Base-by-base conservation (phyloP, 768 basidiomycete species). In the Boletus patriciae region DNA sequence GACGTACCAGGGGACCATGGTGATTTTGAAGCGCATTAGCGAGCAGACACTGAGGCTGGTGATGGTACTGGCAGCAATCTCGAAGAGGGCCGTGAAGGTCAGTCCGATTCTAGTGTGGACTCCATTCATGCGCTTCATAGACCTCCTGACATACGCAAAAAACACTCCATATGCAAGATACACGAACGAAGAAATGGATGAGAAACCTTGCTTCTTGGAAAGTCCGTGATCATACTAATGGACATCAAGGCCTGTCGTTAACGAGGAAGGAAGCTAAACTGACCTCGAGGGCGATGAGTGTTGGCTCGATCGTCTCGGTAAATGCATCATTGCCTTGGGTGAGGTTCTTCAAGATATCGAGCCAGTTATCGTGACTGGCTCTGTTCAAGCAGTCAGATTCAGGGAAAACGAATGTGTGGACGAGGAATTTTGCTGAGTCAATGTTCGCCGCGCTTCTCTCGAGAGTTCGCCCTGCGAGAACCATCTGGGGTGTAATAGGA, bases 31-130 rank as follows among this genome's bases (percentile, higher is more conserved):
- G 1, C 94, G 92, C 43, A 91, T 84, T 21, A 98, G 77, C 7
- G 93, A 92, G 65, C 94, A 93, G 34, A 97, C 92, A 66, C 92
- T 94, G 45, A 97, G 79, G 63, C 91, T 93, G 50, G 95, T 97
- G 62, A 99, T 84, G 0, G 96, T 94, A 76, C 93, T 95, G 55
- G 92, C 93, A 8, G 87, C 77, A 42, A 98, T 87, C 73, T 98
- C 94, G 21, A 96, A 88, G 29, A 95, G 77, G 13, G 94, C 96
- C 3, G 96, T 98, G 70, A 98, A 90, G 1, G 92, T 90, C 33
- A 99, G 76, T 72, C 96, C 96, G 52, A 92, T 79, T 43, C 92
- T 84, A 6, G 92, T 94, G 73, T 99, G 96, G 11, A 97, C 89
- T 13, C 86, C 86, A 57, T 85, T 80, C 83, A 92, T 90, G 43